Base-by-base conservation (phyloP, 345 rosid genomes). In the Balakata baccata region DNA sequence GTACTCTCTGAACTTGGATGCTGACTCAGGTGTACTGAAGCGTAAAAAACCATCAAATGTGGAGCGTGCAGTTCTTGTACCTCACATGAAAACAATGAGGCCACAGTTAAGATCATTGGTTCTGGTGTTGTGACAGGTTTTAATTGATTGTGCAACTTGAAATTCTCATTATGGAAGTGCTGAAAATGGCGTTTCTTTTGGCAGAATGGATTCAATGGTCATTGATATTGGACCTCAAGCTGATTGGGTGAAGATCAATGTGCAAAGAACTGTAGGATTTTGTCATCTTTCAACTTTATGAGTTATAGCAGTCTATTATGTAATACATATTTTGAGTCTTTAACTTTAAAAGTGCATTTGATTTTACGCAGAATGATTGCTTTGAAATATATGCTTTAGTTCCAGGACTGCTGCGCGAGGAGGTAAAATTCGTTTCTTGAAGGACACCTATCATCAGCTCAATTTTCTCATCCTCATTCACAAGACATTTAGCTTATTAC, bases 211-310 rank as follows among this genome's bases (percentile, higher is more conserved):
- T 71, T 45, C 72, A 29, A 60, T 79, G 75, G 79, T 79, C 58
- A 75, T 66, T 23, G 82, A 79, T 66, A 67, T 79, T 51, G 82
- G 82, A 69, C 78, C 82, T 52, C 73, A 79, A 50, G 82, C 82
- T 70, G 82, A 79, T 18, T 79, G 82, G 82, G 82, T 79, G 68
- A 79, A 79, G 69, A 65, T 79, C 56, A 79, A 79, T 70, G 78
- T 79, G 68, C 82, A 70, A 59, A 79, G 47, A 74, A 79, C 78
- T 45, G 82, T 79, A 66, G 56, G 75, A 58, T 38, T 63, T 53
- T 56, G 0, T 22, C 25, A 43, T n/a, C 47, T 37, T 22, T 46
- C 1, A 34, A n/a, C 69, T 41, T n/a, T 39, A 50, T 73, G 34
- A 52, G 17, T 56, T 39, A 37, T 72, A 14, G 29, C 50, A 49